phyloP scores from a whole-genome alignment of 192 early-diverging fungal species.

The Coemansia sp. region DNA sequence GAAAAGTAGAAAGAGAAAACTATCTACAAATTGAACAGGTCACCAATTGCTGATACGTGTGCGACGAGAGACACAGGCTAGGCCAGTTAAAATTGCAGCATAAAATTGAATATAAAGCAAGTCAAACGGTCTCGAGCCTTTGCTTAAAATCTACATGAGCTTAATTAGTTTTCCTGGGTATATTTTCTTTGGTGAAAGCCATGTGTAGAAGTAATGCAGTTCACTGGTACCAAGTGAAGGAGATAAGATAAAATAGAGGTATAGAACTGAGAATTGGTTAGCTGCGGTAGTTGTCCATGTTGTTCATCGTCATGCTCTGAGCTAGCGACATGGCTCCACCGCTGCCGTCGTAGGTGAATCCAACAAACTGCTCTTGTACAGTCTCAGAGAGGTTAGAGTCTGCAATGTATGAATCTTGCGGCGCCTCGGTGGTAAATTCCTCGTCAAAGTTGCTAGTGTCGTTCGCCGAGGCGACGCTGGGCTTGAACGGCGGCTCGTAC shows the following conservation, averaged over 20 bases:
- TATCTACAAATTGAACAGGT: too few relatives aligned
- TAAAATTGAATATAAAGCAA: not conserved
- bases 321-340: slow-evolving; percentile 71
- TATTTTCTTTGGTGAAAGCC: too few relatives aligned
- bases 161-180: too few relatives aligned
- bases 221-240: not conserved
- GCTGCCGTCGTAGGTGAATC: slow-evolving; percentile 86
- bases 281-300: slow-evolving; percentile 49
- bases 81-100: not conserved
- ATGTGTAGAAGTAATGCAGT: not conserved
- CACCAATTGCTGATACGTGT: not conserved
- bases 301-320: slow-evolving; percentile 59
- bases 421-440: slow-evolving; percentile 94
- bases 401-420: slow-evolving; percentile 86
- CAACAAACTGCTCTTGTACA: slow-evolving; percentile 93
- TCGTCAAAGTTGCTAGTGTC: slow-evolving; percentile 99
- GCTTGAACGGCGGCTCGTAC: slow-evolving; percentile 92
- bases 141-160: too few relatives aligned
- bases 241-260: not conserved
- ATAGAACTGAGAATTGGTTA: slow-evolving; percentile 6
- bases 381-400: slow-evolving; percentile 83
- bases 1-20: not conserved
- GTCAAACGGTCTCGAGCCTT: not conserved
- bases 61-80: not conserved
- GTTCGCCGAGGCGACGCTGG: slow-evolving; percentile 81